These are phyloP conservation scores for Quercus wislizeni DNA, from an alignment of 306 rosid species.

Conservation along the genomic window DNA sequence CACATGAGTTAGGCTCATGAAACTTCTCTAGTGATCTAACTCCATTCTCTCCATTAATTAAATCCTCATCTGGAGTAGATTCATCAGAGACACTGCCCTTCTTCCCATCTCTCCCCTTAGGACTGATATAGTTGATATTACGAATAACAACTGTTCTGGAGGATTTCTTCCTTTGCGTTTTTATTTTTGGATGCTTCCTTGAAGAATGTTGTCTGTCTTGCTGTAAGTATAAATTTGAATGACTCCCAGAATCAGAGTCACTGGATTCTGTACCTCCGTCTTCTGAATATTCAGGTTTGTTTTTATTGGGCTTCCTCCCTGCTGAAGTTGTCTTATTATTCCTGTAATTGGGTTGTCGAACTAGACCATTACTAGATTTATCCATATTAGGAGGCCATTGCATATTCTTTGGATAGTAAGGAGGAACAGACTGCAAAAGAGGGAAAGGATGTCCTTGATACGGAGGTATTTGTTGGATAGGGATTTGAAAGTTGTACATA, in stretches of 20 bases:
- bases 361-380: not conserved
- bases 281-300: conserved; percentile 35
- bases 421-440: conserved; percentile 48
- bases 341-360: conserved; percentile 1
- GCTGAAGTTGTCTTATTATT: conserved; percentile 35
- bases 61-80: conserved; percentile 33
- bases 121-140: conserved; percentile 67
- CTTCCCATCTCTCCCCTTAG: conserved; percentile 56
- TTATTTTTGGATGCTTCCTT: conserved; percentile 35
- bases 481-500: conserved; percentile 45
- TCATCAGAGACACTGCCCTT: conserved; percentile 47
- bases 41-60: conserved; percentile 33
- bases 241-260: conserved; percentile 40
- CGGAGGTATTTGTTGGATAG: conserved; percentile 42
- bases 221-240: conserved; percentile 39
- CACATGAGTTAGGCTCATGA: no score
- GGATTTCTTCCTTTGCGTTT: conserved; percentile 44
- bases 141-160: conserved; percentile 62
- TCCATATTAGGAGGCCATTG: conserved; percentile 54
- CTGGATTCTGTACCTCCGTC: conserved; percentile 42
- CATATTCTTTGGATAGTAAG: conserved; percentile 45
- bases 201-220: conserved; percentile 35
- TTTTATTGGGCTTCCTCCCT: conserved; percentile 34
- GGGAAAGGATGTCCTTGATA: conserved; percentile 52
- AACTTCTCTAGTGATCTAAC: conserved; percentile 14